A percentile compares a stretch with the other conserved stretches of the same genome.
Conservation (phyloP, 305 asterid species). For the Fraxinus sp. region DNA sequence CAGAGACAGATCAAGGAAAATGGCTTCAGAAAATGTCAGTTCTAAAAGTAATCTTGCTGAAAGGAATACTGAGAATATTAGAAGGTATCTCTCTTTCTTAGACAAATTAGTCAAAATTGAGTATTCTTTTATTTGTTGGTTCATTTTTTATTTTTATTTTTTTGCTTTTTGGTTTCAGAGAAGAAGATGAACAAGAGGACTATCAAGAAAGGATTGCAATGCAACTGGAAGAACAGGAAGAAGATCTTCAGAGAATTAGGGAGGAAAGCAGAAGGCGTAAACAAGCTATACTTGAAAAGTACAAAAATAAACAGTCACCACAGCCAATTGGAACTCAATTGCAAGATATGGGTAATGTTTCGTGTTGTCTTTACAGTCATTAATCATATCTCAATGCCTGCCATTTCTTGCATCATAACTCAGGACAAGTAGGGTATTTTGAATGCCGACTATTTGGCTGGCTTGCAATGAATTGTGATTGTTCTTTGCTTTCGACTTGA, state of each 20-base stretch:
- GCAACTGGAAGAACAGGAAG: constrained; percentile 90
- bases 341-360: constrained; percentile 39
- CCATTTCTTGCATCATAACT: neutral
- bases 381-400: neutral
- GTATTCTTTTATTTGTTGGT: constrained; percentile 3
- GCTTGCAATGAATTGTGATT: constrained; percentile 1
- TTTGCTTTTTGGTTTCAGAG: constrained; percentile 42
- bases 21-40: constrained; percentile 33
- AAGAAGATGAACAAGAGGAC: constrained; percentile 65
- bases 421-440: constrained; percentile 9
- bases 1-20: constrained; percentile 41
- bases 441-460: constrained; percentile 1
- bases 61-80: constrained; percentile 31
- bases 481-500: neutral
- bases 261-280: constrained; percentile 93
- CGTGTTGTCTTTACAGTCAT: neutral
- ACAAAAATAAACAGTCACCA: constrained; percentile 46
- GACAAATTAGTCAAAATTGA: constrained; percentile 9
- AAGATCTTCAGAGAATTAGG: constrained; percentile 82
- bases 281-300: constrained; percentile 88
- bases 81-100: constrained; percentile 47
- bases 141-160: neutral
- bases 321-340: constrained; percentile 34
- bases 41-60: constrained; percentile 33
- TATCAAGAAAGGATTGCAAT: constrained; percentile 68